Evolutionary conservation across 805 yeast genomes (phyloP).

Genomic region (Teunomyces atbi): DNA sequence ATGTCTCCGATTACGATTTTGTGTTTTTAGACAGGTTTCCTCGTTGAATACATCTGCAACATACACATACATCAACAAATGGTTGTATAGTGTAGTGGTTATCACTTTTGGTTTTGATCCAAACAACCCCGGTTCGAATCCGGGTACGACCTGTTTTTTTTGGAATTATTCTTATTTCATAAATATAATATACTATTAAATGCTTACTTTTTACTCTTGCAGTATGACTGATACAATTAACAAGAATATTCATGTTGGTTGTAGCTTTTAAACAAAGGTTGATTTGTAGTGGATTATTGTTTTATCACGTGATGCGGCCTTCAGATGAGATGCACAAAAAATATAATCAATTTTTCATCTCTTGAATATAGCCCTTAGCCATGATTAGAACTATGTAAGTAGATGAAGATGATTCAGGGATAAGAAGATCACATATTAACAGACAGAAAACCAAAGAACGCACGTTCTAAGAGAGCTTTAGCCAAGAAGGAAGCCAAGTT

Average conservation of each 20-base stretch:
- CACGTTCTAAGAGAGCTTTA: conserved; percentile 91
- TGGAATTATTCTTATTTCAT: not conserved
- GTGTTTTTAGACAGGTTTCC: no score
- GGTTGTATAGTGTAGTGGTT: conserved; percentile 74
- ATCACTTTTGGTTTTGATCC: conserved; percentile 82
- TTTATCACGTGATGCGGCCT: not conserved
- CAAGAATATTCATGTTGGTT: no score
- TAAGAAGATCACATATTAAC: conserved; percentile 14
- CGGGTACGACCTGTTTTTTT: conserved; percentile 64
- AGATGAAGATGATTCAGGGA: not conserved
- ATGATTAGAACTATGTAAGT: conserved; percentile 42
- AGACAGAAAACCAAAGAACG: conserved; percentile 78
- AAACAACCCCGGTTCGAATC: conserved; percentile 82
- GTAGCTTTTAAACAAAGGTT: no score
- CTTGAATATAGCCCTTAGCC: not conserved
- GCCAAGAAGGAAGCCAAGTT: conserved; percentile 86
- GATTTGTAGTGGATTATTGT: not conserved
- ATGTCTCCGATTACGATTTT: no score
- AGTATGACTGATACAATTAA: no score
- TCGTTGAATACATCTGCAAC: no score
- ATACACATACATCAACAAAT: not conserved
- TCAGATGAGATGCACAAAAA: conserved; percentile 5
- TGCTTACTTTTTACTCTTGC: not conserved
- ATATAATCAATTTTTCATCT: not conserved
- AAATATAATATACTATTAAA: not conserved